Evolutionary conservation across 495 filamentous ascomycete species (phyloP).

Genomic region (Cryomyces minteri): DNA sequence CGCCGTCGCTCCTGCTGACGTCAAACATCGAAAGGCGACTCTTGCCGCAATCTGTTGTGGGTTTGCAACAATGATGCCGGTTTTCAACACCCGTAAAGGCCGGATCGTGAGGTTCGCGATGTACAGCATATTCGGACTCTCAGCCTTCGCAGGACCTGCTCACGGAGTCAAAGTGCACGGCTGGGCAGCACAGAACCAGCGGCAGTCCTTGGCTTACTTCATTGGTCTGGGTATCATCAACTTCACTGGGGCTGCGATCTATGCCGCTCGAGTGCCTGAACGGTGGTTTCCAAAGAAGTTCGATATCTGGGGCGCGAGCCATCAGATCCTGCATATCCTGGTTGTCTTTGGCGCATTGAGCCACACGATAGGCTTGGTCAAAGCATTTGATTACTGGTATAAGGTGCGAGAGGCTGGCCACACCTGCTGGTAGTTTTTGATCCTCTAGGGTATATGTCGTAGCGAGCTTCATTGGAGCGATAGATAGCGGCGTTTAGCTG

Average conservation of each 20-base stretch:
- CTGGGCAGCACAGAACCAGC: not conserved
- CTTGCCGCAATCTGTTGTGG: too few relatives aligned
- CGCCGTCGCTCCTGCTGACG: too few relatives aligned
- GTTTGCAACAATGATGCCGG: too few relatives aligned
- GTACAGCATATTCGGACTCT: too few relatives aligned
- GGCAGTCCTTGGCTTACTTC: not conserved
- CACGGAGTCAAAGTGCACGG: too few relatives aligned
- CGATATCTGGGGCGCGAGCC: conserved; percentile 5
- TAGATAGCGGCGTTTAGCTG: too few relatives aligned
- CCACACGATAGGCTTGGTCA: conserved; percentile 1
- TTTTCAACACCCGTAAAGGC: too few relatives aligned
- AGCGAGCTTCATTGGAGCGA: too few relatives aligned
- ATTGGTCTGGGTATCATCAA: not conserved
- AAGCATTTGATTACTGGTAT: conserved; percentile 2
- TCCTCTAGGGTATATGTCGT: too few relatives aligned
- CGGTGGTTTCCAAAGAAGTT: conserved; percentile 4
- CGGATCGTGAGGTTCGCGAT: too few relatives aligned
- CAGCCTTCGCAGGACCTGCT: too few relatives aligned
- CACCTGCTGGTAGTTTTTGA: not conserved
- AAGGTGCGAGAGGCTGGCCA: not conserved
- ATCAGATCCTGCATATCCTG: conserved; percentile 8
- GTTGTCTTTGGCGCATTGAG: conserved; percentile 3
- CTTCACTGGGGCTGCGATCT: conserved; percentile 1
- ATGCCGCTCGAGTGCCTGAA: conserved; percentile 2
- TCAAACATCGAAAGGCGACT: too few relatives aligned